phyloP scores from a whole-genome alignment of 2,329 filamentous ascomycete genomes.

The Ophiocordyceps camponoti-saundersi region DNA sequence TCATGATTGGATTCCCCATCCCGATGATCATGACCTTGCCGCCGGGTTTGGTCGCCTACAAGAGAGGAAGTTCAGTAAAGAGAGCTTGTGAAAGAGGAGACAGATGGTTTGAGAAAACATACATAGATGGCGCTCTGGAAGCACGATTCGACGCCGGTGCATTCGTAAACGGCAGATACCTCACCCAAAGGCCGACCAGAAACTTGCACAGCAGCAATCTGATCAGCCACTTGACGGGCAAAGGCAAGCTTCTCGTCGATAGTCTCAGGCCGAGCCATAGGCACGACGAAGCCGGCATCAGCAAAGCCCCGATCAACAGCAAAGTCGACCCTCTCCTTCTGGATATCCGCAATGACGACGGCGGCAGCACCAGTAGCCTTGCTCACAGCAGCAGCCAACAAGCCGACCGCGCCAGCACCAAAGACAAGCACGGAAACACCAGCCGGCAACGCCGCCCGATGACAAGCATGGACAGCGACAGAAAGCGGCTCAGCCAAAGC shows the following conservation, averaged over 20 bases:
- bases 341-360: slow-evolving; percentile 38
- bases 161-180: slow-evolving; percentile 56
- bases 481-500: slow-evolving; percentile 42
- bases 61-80: neutral
- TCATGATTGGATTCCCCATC: slow-evolving; percentile 57
- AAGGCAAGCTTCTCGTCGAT: slow-evolving; percentile 35
- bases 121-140: slow-evolving; percentile 59
- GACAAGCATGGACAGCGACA: slow-evolving; percentile 39
- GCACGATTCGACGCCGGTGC: slow-evolving; percentile 62
- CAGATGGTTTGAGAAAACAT: slow-evolving; percentile 9
- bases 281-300: slow-evolving; percentile 32
- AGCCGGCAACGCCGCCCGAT: slow-evolving; percentile 24
- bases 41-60: slow-evolving; percentile 41
- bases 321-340: slow-evolving; percentile 38
- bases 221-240: slow-evolving; percentile 29
- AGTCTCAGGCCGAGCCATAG: slow-evolving; percentile 27
- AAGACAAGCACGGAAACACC: slow-evolving; percentile 33
- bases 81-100: too few relatives aligned
- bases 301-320: slow-evolving; percentile 38
- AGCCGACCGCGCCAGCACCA: slow-evolving; percentile 43
- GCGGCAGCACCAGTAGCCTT: slow-evolving; percentile 24
- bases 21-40: slow-evolving; percentile 55
- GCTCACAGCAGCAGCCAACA: slow-evolving; percentile 41
- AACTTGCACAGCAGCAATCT: slow-evolving; percentile 19
- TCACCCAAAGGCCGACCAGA: slow-evolving; percentile 36